Evolutionary conservation across 495 filamentous ascomycete genomes (phyloP), one percentile per base, ranked within the genome.

Genomic region (Neurospora terricola): DNA sequence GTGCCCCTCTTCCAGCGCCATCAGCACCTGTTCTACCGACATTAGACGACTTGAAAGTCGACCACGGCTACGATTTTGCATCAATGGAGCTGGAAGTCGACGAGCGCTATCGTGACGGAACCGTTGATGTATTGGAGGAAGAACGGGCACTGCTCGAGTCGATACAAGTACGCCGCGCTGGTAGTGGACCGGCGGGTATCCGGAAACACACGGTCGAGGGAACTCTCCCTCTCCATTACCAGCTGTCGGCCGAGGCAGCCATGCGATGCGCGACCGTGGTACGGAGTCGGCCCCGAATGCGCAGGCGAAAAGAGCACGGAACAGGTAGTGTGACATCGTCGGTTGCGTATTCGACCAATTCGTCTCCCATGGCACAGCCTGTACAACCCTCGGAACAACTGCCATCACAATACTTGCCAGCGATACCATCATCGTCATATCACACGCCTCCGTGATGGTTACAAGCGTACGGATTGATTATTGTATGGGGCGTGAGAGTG

Each of bases 201-300:
- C 77, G 79, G 34, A 83, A 82, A 69, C 74, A 79, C 42, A 77
- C 77, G 11, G 76, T 80, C 62, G 73, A 59, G 12, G 78, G 79
- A 18, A 34, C 14, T 36, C 39, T 75, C 11, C 34, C 76, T 9
- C 75, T 84, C 5, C 79, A 77, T 36, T 85, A 82, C 62, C 80
- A 81, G 45, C 76, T 83, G 23, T 83, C 84, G 0, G 68, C 79
- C 9, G 84, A 85, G 62, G 82, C 80, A 18, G 84, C 83, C 27
- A 70, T 82, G 70, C 75, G 80, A 38, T 85, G 83, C 69, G 80
- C 79, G 43, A 84, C 84, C 39, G 80, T 85, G 75, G 82, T 81
- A 54, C 80, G 77, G 74, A 84, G 73, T 54, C 76, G 78, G 43
- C 83, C 83, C 38, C 78, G 83, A 48, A 84, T 86, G 84, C 80